Percentiles rank a stretch among this genome's conserved stretches.
phyloP scores from a whole-genome alignment of 139 green algal species.

The Dunaliella primolecta region DNA sequence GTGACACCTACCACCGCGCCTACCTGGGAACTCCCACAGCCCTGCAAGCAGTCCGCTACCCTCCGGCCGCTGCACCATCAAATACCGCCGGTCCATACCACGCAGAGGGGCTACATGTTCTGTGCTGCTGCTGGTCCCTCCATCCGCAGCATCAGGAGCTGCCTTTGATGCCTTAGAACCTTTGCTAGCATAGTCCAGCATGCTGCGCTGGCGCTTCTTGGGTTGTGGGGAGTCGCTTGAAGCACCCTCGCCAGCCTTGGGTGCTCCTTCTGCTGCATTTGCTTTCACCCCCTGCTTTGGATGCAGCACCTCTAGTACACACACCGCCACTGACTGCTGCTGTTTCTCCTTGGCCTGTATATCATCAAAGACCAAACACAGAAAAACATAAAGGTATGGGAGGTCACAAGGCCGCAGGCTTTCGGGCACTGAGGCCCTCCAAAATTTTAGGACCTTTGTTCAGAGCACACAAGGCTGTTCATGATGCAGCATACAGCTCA shows the following conservation, averaged over 20 bases:
- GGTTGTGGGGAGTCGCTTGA: background rate
- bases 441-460: too few relatives aligned
- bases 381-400: too few relatives aligned
- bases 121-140: background rate
- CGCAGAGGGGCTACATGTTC: too few relatives aligned
- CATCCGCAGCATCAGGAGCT: background rate
- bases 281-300: background rate
- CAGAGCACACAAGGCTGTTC: too few relatives aligned
- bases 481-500: too few relatives aligned
- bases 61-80: conserved; percentile 20
- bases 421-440: too few relatives aligned
- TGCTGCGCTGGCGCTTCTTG: conserved; percentile 26
- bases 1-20: too few relatives aligned
- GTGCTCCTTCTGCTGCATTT: background rate
- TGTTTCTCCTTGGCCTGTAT: conserved; percentile 25
- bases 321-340: conserved; percentile 20
- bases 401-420: too few relatives aligned
- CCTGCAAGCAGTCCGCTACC: conserved; percentile 23
- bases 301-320: conserved; percentile 21
- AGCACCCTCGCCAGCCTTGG: background rate
- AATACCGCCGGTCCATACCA: conserved; percentile 5
- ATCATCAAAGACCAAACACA: too few relatives aligned
- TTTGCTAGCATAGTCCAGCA: conserved; percentile 24
- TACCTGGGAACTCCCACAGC: conserved; percentile 34
- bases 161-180: background rate